These are phyloP conservation scores for Daldinia sp. DNA, from an alignment of 2,329 filamentous ascomycete species.

Conservation along the genomic window DNA sequence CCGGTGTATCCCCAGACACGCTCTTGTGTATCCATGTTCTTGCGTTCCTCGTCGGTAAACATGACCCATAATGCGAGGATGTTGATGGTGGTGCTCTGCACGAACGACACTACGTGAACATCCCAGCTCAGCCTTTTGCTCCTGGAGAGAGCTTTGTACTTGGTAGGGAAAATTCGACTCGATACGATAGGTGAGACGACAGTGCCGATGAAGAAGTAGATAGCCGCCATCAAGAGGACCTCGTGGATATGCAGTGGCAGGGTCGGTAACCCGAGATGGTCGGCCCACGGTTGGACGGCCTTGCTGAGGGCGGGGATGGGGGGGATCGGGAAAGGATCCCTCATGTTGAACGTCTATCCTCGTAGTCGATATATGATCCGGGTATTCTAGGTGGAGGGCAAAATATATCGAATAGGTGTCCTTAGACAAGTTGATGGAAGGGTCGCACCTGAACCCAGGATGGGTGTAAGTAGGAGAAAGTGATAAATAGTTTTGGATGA, in stretches of 20 bases:
- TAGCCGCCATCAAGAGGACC: constrained; percentile 68
- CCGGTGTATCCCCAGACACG: constrained; percentile 82
- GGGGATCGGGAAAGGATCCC: constrained; percentile 74
- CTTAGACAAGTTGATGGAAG: neutral
- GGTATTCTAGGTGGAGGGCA: neutral
- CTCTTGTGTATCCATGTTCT: constrained; percentile 70
- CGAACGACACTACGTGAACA: constrained; percentile 83
- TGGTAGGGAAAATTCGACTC: constrained; percentile 64
- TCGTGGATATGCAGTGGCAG: constrained; percentile 83
- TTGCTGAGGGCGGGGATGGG: constrained; percentile 65
- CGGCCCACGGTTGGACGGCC: constrained; percentile 70
- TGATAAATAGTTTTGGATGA: neutral
- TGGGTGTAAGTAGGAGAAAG: neutral
- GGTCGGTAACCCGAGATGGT: constrained; percentile 67
- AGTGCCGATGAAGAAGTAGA: constrained; percentile 74
- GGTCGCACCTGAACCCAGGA: neutral
- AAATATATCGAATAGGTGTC: neutral
- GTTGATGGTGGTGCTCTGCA: constrained; percentile 79
- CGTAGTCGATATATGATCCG: neutral
- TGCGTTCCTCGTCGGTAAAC: constrained; percentile 71
- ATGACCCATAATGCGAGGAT: constrained; percentile 78
- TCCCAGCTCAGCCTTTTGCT: constrained; percentile 82
- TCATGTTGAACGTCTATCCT: constrained; percentile 58
- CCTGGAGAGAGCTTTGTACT: constrained; percentile 68
- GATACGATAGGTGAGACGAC: constrained; percentile 75